Evolutionary conservation across 2,329 filamentous ascomycete genomes (phyloP), one percentile per base, ranked within the genome.

Genomic region (Graphilbum sp.): DNA sequence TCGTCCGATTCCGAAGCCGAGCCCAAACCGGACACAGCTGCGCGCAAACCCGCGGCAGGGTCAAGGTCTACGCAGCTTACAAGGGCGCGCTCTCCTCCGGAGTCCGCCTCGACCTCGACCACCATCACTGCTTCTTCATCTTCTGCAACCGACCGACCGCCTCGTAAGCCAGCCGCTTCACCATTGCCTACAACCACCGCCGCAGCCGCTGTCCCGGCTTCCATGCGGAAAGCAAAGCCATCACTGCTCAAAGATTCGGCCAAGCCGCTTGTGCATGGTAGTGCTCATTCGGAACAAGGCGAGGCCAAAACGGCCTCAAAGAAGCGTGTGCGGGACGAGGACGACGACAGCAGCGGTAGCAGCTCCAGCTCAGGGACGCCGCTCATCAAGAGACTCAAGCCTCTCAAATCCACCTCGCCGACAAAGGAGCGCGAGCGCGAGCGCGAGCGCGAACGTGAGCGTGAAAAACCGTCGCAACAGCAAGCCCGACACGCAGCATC

Each of bases 301-400:
- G n/a, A n/a, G n/a, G n/a, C n/a, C n/a, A n/a, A n/a, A n/a, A n/a
- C n/a, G n/a, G n/a, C n/a, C n/a, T n/a, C 58, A 21, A 77, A 41
- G 37, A 47, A 78, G 54, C 67, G 72, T 25, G 50, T 61, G 3
- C 65, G 68, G 2, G 69, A 70, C 32, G 63, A 66, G 6, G 61
- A 65, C 13, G 69, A 72, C 43, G 70, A 45, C 29, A 46, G 69
- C 41, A 74, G 69, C 45, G 70, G 35, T 21, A 31, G 69, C 40
- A 72, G 68, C 47, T 75, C 70, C 2, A 74, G 70, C 52, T 75
- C 71, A 0, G 67, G 67, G 13, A 68, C 66, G 11, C 70, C 70
- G 3, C 55, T 75, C 11, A 67, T 62, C 49, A 74, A 74, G 54
- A 64, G 69, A n/a, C 57, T 66, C 46, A 72, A 72, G 57, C 55